Percentiles rank a stretch among this genome's conserved stretches.
Conservation (phyloP, 257 asterid genomes). For the Solanum chiquidenum region DNA sequence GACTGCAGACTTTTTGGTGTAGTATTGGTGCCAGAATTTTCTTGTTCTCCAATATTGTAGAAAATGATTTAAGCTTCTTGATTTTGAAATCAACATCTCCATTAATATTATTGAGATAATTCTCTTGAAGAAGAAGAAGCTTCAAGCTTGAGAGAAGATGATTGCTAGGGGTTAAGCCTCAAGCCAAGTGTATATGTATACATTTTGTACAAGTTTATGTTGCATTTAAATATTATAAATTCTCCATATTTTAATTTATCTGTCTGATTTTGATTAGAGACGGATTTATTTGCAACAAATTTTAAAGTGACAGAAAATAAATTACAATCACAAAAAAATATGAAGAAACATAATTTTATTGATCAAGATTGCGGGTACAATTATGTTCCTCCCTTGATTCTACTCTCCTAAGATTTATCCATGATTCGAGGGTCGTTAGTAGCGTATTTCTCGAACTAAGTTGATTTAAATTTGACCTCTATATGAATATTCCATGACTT, state of each 20-base stretch:
- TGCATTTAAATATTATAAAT: neutral
- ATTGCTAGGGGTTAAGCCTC: neutral
- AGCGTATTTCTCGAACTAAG: no score
- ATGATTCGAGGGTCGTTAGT: no score
- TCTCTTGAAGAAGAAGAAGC: neutral
- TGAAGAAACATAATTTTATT: no score
- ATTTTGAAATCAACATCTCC: conserved; percentile 41
- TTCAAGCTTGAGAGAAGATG: neutral
- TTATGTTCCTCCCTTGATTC: no score
- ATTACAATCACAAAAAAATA: no score
- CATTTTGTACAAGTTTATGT: neutral
- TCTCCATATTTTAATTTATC: neutral
- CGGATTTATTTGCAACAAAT: no score
- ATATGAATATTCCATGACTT: no score
- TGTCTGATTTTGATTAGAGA: no score
- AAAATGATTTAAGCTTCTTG: conserved; percentile 23
- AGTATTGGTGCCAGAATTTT: neutral
- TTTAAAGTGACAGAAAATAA: no score
- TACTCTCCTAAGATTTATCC: no score
- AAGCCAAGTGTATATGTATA: neutral
- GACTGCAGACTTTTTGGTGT: neutral
- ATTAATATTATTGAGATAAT: conserved; percentile 1
- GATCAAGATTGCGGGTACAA: no score
- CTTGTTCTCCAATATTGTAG: conserved; percentile 12
- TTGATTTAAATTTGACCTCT: no score